Evolutionary conservation across 2,329 filamentous ascomycete species (phyloP).

Genomic region (Neonectria punicea): DNA sequence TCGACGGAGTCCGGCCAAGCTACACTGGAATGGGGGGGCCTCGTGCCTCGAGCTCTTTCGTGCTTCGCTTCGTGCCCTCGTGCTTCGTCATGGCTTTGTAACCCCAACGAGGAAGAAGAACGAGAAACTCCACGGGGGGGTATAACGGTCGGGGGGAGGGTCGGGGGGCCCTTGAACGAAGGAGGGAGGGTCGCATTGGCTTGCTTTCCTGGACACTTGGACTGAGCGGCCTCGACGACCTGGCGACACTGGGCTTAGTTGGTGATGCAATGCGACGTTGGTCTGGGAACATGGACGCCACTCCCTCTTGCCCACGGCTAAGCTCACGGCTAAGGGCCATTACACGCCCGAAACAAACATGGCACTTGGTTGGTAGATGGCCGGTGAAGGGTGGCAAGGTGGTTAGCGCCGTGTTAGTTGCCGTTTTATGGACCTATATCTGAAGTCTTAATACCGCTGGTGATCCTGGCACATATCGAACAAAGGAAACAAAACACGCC

Average conservation of each 20-base stretch:
- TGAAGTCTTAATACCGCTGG: conserved; percentile 36
- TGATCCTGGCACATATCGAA: conserved; percentile 22
- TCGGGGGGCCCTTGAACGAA: neutral
- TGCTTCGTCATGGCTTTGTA: conserved; percentile 43
- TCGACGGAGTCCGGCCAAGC: conserved; percentile 19
- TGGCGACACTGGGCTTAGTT: conserved; percentile 26
- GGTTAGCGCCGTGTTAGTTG: conserved; percentile 39
- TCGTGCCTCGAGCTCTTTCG: neutral
- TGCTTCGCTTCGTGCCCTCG: neutral
- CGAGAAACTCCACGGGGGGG: conserved; percentile 30
- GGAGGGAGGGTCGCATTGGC: conserved; percentile 35
- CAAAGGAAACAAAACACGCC: conserved; percentile 28
- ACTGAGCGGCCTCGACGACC: conserved; percentile 26
- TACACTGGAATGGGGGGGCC: neutral
- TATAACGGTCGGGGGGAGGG: conserved; percentile 28
- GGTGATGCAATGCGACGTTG: conserved; percentile 41
- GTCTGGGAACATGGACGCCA: conserved; percentile 27
- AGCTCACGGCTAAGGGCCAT: conserved; percentile 31
- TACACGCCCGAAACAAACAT: conserved; percentile 32
- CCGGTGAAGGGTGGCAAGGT: conserved; percentile 7
- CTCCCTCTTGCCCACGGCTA: conserved; percentile 32
- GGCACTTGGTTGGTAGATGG: conserved; percentile 42
- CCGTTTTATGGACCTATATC: conserved; percentile 44
- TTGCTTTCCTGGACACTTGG: conserved; percentile 25
- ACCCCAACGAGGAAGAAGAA: conserved; percentile 16